Evolutionary conservation across 352 stramenopile genomes (phyloP).

Genomic region (Thalassiosira livingstoniorum): DNA sequence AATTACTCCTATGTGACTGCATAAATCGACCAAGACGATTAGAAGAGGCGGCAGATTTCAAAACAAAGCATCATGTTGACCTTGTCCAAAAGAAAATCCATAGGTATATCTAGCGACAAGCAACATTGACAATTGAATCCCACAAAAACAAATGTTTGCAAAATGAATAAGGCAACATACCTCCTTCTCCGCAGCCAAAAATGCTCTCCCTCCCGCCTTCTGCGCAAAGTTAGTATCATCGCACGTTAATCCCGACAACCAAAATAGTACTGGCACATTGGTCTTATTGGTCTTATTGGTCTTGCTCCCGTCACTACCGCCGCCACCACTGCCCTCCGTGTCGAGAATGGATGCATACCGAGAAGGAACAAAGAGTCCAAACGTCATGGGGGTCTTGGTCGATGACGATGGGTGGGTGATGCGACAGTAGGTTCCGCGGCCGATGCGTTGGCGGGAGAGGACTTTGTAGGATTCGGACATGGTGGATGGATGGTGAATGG

Average conservation of each 20-base stretch:
- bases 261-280: slow-evolving; percentile 90
- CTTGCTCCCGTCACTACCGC: neutral
- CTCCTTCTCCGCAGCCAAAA: slow-evolving; percentile 89
- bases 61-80: no score
- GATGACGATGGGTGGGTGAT: slow-evolving; percentile 69
- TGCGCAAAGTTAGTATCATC: slow-evolving; percentile 92
- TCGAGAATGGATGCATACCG: slow-evolving; percentile 44
- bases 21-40: no score
- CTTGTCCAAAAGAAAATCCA: no score
- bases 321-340: slow-evolving; percentile 37
- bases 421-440: slow-evolving; percentile 50
- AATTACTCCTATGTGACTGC: no score
- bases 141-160: no score
- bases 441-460: slow-evolving; percentile 31
- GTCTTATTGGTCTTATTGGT: no score
- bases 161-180: no score
- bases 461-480: slow-evolving; percentile 29
- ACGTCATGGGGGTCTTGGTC: slow-evolving; percentile 71
- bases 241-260: slow-evolving; percentile 96
- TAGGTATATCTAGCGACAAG: no score
- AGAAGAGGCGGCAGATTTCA: no score
- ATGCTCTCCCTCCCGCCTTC: slow-evolving; percentile 84
- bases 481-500: no score
- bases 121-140: no score
- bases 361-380: slow-evolving; percentile 76